A percentile compares a stretch with the other conserved stretches of the same genome.
Evolutionary conservation across 345 rosid species (phyloP).

Genomic region (Corchorus capsularis): DNA sequence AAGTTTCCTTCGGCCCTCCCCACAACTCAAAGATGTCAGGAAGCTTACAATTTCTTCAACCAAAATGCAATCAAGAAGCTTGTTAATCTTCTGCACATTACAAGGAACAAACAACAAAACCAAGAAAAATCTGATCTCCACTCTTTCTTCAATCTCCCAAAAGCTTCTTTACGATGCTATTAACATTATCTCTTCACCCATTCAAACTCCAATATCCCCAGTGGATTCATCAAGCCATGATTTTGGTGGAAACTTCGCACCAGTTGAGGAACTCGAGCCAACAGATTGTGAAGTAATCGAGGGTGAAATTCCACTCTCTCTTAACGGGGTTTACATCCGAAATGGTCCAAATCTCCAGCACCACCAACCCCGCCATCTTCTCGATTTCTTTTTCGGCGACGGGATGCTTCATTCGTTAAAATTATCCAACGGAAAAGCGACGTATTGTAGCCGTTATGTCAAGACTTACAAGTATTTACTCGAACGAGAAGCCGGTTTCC

Average conservation of each 20-base stretch:
- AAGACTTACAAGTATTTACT: slow-evolving; percentile 28
- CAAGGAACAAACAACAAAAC: too few relatives aligned
- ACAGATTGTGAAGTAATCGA: slow-evolving; percentile 12
- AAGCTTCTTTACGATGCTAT: neutral
- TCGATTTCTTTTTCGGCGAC: slow-evolving; percentile 27
- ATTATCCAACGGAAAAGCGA: slow-evolving; percentile 18
- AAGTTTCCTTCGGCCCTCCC: too few relatives aligned
- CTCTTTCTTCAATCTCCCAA: neutral
- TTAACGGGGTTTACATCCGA: slow-evolving; percentile 20
- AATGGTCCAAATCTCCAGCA: slow-evolving; percentile 30
- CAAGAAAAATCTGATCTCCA: neutral
- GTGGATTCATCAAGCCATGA: slow-evolving; percentile 21
- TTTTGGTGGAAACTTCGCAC: slow-evolving; percentile 20
- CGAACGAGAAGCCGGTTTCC: slow-evolving; percentile 21
- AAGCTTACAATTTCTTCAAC: too few relatives aligned
- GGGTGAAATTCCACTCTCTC: slow-evolving; percentile 13
- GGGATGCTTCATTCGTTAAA: slow-evolving; percentile 30
- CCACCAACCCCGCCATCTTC: slow-evolving; percentile 13
- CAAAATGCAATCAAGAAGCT: too few relatives aligned
- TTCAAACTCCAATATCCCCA: slow-evolving; percentile 3
- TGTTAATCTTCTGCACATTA: too few relatives aligned
- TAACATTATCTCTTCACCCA: slow-evolving; percentile 8
- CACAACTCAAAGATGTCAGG: too few relatives aligned
- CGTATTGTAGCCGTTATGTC: slow-evolving; percentile 23
- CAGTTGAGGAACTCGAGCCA: slow-evolving; percentile 19